Base-by-base conservation (phyloP, 1,284 basidiomycete species). In the Trichosporon ovoides region DNA sequence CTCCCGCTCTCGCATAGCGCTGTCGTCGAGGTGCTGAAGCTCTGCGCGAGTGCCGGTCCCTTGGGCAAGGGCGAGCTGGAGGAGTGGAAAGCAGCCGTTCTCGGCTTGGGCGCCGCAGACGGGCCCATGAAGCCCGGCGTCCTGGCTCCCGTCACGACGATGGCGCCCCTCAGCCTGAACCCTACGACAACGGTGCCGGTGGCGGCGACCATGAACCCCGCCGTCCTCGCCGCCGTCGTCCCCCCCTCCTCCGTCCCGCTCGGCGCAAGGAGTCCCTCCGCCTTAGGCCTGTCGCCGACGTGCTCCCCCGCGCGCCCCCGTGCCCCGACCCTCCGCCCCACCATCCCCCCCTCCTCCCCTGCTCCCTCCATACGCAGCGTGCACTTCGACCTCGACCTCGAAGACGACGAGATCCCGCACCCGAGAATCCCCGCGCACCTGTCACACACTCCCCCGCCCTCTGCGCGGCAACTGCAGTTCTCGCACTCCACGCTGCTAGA, bases 11-110 rank as follows among this genome's bases (percentile, higher is more conserved):
- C 24, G 24, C 43, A 48, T 22, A n/a, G 7, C 22, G 43, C 43
- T 12, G 43, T 48, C 43, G 43, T 48, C 14, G 43, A 48, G 43
- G 43, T 48, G 22, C 43, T 48, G 14, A 48, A 48, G 43, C 43
- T 48, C 3, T 48, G 43, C 24, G 43, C 43, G 22, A 9, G 16
- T 16, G 43, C 43, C 7, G 43, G 43, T 3, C 43, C 43, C 14
- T 16, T 48, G 3, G 43, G 43, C 24, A 22, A 24, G 22, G 14
- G 16, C 43, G 43, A 48, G 43, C 12, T 48, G 22, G 43, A 48
- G 43, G 43, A 28, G 43, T 48, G 43, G 43, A 48, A 48, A 22
- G 28, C 18, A 3, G 43, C 43, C 43, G 43, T 48, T 4, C 43
- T 48, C 22, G 43, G 43, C 43, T 22, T 48, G 13, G 22, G 19